Evolutionary conservation across 768 basidiomycete genomes (phyloP).

Genomic region (Lactifluus volemus): DNA sequence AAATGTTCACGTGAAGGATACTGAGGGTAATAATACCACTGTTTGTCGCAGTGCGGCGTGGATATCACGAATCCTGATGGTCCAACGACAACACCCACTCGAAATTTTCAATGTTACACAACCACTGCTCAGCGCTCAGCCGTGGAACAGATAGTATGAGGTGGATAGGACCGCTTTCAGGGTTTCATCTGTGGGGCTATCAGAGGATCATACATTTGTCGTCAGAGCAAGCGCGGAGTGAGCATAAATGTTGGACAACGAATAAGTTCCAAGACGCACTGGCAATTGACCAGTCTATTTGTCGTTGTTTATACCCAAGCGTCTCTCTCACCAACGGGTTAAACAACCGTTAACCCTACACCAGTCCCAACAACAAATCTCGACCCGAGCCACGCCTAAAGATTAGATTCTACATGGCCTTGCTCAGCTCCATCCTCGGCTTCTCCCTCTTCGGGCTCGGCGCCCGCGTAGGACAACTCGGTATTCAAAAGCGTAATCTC

Average conservation of each 20-base stretch:
- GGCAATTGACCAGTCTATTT: neutral
- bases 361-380: neutral
- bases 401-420: constrained; percentile 38
- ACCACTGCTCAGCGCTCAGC: neutral
- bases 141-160: neutral
- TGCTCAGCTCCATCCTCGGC: constrained; percentile 63
- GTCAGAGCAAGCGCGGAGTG: neutral
- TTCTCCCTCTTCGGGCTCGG: constrained; percentile 79
- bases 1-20: neutral
- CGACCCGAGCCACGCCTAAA: neutral
- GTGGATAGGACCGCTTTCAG: neutral
- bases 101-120: neutral
- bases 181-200: neutral
- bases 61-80: neutral
- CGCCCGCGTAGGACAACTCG: constrained; percentile 78
- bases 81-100: neutral
- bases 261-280: neutral
- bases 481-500: constrained; percentile 72
- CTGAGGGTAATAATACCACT: neutral
- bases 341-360: neutral
- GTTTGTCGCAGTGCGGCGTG: neutral
- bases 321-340: neutral
- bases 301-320: neutral
- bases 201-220: neutral
- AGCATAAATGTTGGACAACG: neutral